A percentile compares a stretch with the other conserved stretches of the same genome.
Conservation (phyloP, 2,329 filamentous ascomycete species). For the Xylariales sp. region DNA sequence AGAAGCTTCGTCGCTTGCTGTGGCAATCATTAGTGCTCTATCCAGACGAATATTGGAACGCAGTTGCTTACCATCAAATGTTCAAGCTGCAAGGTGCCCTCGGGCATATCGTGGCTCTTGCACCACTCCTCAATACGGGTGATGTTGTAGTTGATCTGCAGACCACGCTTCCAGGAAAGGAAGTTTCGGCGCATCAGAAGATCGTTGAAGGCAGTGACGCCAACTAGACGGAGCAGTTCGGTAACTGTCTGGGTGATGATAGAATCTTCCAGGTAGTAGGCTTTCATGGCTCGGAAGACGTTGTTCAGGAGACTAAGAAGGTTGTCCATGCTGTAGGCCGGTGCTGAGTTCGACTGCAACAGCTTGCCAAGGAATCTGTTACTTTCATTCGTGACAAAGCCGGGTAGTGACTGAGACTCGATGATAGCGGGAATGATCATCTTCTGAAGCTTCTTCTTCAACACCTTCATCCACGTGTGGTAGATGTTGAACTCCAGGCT, state of each 20-base stretch:
- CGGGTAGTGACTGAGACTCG: conserved; percentile 94
- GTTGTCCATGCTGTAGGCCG: conserved; percentile 99
- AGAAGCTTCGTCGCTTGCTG: conserved; percentile 96
- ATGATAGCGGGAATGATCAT: conserved; percentile 99
- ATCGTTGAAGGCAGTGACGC: conserved; percentile 97
- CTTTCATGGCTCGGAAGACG: conserved; percentile 98
- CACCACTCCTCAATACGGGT: conserved; percentile 99
- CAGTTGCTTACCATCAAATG: conserved; percentile 78
- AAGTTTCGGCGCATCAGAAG: conserved; percentile 97
- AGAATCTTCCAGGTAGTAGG: conserved; percentile 92
- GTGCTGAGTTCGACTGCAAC: conserved; percentile 80
- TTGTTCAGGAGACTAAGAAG: conserved; percentile 92
- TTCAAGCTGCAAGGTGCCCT: conserved; percentile 94
- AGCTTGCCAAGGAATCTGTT: conserved; percentile 98
- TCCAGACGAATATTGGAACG: conserved; percentile 6
- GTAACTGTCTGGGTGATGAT: conserved; percentile 96
- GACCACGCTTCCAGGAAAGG: conserved; percentile 96
- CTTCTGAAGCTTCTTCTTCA: conserved; percentile 99
- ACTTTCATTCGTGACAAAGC: conserved; percentile 97
- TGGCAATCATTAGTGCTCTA: conserved; percentile 21
- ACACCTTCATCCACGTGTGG: conserved; percentile 99
- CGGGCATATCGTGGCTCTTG: conserved; percentile 99
- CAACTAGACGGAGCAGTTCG: conserved; percentile 86
- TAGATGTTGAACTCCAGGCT: conserved; percentile 99
- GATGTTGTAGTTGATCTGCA: conserved; percentile 99